Conservation (phyloP, 192 early-diverging fungal species). For the Linnemannia hyalina region DNA sequence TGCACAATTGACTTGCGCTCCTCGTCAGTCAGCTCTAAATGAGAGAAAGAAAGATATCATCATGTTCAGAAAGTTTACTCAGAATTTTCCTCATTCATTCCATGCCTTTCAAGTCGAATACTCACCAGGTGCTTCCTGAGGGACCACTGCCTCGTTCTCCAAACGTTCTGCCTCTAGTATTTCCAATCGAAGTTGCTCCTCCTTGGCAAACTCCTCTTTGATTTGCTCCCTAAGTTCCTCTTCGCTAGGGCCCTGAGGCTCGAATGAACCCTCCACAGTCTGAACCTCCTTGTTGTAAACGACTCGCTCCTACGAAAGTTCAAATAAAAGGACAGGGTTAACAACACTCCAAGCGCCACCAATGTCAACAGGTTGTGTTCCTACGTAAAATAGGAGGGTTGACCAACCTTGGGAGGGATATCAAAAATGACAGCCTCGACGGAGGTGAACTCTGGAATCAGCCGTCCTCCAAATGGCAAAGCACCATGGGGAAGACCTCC, state of each 20-base stretch:
- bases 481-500: conserved; percentile 14
- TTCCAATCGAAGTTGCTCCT: conserved; percentile 63
- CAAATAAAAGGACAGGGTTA: not conserved
- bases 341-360: not conserved
- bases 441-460: conserved; percentile 77
- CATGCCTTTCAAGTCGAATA: not conserved
- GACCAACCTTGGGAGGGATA: conserved; percentile 81
- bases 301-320: conserved; percentile 74
- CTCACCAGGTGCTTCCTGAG: conserved; percentile 59
- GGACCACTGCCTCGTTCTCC: conserved; percentile 47
- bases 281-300: conserved; percentile 93
- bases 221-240: conserved; percentile 68
- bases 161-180: conserved; percentile 63
- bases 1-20: conserved; percentile 82
- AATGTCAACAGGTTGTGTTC: not conserved
- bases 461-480: conserved; percentile 16
- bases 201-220: conserved; percentile 73
- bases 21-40: conserved; percentile 84
- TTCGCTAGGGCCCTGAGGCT: conserved; percentile 62
- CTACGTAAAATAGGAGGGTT: not conserved
- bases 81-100: not conserved
- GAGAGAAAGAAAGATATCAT: not conserved
- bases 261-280: conserved; percentile 71
- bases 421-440: conserved; percentile 87
- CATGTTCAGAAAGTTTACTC: not conserved